Evolutionary conservation across 1,284 basidiomycete genomes (phyloP), one percentile per base, ranked within the genome.

Genomic region (Trichosporon inkin): DNA sequence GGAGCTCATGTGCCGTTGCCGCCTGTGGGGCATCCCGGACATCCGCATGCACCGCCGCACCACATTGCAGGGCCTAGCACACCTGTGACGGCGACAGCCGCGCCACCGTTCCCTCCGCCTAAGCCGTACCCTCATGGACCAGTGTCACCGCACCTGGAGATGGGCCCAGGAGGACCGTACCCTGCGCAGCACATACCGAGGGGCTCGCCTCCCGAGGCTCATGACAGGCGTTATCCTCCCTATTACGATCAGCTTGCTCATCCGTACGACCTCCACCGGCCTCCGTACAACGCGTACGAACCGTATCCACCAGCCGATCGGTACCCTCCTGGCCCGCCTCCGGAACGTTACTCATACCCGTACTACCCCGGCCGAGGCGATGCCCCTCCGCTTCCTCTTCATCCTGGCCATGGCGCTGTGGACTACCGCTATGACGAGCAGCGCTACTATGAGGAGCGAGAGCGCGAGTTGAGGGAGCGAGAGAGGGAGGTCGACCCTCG

Each of bases 341-440:
- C 44, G 3, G 44, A 49, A 7, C 22, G 44, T 3, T 49, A 49
- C 14, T 32, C 44, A 10, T 58, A 58, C 41, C 56, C 56, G 0
- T 55, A 57, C 52, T 64, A 64, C 52, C 60, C 53, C 3, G 57
- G 56, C 2, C 47, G 49, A 32, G 53, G 13, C n/a, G 40, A 53
- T 7, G 40, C 47, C 19, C 53, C 40, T 11, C 57, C 53, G 4
- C 28, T 49, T 22, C 54, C 35, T 22, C 53, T 20, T 16, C 62
- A 59, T 17, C 40, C 55, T 5, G 55, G 17, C 4, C 62, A 63
- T 39, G 39, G 40, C 8, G 53, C 37, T n/a, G 38, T 56, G 4
- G 62, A 64, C 28, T 64, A 64, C 35, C 57, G 60, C 4, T 61
- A 57, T 55, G 62, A 64, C 37, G 61, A 62, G 16, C 44, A 49